Evolutionary conservation across 192 early-diverging fungal genomes (phyloP).

Genomic region (Rhizophlyctis rosea): DNA sequence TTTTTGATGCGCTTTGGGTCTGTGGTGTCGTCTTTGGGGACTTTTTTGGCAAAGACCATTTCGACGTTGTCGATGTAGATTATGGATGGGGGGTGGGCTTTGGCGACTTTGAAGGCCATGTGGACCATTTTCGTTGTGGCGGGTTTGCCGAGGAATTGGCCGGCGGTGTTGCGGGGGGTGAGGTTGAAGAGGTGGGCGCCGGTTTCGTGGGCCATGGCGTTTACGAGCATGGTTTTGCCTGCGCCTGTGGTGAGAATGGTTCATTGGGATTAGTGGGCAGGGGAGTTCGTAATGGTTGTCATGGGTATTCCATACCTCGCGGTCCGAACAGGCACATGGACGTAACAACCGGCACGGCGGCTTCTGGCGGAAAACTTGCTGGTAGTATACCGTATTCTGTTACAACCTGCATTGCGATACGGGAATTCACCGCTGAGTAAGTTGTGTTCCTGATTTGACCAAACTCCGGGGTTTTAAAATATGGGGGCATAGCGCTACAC

Average conservation of each 20-base stretch:
- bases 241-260: conserved; percentile 26
- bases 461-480: conserved; percentile 9
- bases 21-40: conserved; percentile 60
- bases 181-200: conserved; percentile 57
- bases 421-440: no score
- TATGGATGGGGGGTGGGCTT: conserved; percentile 53
- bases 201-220: conserved; percentile 52
- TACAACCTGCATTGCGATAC: conserved; percentile 39
- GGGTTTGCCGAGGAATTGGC: conserved; percentile 56
- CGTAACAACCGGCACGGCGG: conserved; percentile 38
- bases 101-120: conserved; percentile 67
- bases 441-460: background rate
- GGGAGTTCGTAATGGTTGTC: conserved; percentile 10
- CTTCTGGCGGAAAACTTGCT: conserved; percentile 34
- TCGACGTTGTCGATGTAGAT: conserved; percentile 58
- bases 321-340: conserved; percentile 50
- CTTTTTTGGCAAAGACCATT: conserved; percentile 63
- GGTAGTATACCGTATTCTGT: conserved; percentile 58
- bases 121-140: conserved; percentile 54
- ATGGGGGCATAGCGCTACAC: background rate
- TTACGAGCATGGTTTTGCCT: conserved; percentile 57
- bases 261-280: background rate
- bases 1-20: conserved; percentile 66
- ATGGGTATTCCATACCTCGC: conserved; percentile 26
- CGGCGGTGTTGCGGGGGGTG: conserved; percentile 53